A percentile compares a stretch with the other conserved stretches of the same genome.
Conservation (phyloP, 116 monocot genomes). For the Papilionanthe hybrid region DNA sequence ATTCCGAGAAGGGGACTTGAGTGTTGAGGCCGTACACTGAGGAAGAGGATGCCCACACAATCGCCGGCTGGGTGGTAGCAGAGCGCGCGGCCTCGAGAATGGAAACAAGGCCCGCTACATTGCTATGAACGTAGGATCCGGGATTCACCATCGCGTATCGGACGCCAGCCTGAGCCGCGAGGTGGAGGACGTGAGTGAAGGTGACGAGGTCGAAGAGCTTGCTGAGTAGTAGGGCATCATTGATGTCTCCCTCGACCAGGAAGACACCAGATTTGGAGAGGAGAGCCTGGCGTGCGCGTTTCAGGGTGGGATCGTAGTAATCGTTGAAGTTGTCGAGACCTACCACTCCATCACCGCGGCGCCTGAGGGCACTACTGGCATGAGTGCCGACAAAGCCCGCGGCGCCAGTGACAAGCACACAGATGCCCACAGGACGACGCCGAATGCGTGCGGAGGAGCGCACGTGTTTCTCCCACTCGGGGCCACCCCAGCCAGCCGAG, state of each 20-base stretch:
- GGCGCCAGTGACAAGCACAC: slow-evolving; percentile 64
- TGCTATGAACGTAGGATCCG: slow-evolving; percentile 42
- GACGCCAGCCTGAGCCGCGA: slow-evolving; percentile 57
- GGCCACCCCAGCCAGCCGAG: slow-evolving; percentile 37
- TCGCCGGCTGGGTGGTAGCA: slow-evolving; percentile 43
- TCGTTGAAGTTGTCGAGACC: slow-evolving; percentile 61
- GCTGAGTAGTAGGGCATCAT: slow-evolving; percentile 39
- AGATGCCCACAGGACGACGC: slow-evolving; percentile 15
- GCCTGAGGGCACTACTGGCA: slow-evolving; percentile 39
- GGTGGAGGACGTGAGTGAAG: slow-evolving; percentile 55
- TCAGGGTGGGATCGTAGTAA: slow-evolving; percentile 59
- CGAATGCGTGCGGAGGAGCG: slow-evolving; percentile 36
- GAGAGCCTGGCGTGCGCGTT: slow-evolving; percentile 53
- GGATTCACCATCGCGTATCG: slow-evolving; percentile 54
- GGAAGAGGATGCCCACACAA: slow-evolving; percentile 65
- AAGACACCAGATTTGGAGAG: slow-evolving; percentile 41
- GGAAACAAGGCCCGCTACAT: slow-evolving; percentile 60
- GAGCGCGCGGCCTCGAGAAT: slow-evolving; percentile 48
- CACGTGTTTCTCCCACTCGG: slow-evolving; percentile 60
- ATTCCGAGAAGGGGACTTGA: slow-evolving; percentile 62
- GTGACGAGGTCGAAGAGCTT: slow-evolving; percentile 59
- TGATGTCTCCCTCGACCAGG: slow-evolving; percentile 60
- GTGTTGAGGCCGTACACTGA: slow-evolving; percentile 70
- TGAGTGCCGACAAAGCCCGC: slow-evolving; percentile 65
- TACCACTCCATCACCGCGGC: slow-evolving; percentile 62